Conservation (phyloP, 208 protist species). For the Leishmania turanica region DNA sequence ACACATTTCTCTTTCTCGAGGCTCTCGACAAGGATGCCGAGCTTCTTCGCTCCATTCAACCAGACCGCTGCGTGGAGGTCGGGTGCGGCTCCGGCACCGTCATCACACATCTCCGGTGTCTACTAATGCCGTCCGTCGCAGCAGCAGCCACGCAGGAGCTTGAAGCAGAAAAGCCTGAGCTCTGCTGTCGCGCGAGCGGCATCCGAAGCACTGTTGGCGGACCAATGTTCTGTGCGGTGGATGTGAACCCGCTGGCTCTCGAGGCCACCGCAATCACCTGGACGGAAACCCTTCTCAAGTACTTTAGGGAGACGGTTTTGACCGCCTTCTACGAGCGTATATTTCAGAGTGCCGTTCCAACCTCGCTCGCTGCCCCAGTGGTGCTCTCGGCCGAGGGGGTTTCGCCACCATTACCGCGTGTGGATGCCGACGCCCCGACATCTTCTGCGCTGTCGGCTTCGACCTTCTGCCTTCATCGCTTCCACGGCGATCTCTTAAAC, state of each 20-base stretch:
- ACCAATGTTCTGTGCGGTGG: conserved; percentile 56
- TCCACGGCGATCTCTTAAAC: conserved; percentile 33
- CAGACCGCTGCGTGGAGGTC: conserved; percentile 73
- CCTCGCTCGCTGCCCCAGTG: conserved; percentile 13
- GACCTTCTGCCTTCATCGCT: conserved; percentile 22
- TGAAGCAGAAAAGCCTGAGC: neutral
- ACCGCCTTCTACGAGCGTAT: neutral
- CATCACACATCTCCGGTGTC: conserved; percentile 69
- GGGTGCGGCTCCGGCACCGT: conserved; percentile 87
- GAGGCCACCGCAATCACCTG: conserved; percentile 80
- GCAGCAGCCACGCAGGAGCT: neutral
- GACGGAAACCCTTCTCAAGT: conserved; percentile 45
- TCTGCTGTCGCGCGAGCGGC: neutral
- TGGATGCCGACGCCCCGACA: neutral
- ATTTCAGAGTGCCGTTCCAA: neutral
- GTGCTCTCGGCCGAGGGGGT: neutral
- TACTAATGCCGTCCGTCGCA: conserved; percentile 24
- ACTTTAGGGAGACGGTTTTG: conserved; percentile 23
- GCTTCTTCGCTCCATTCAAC: conserved; percentile 36
- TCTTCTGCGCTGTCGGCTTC: conserved; percentile 6
- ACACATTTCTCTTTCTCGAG: conserved; percentile 88
- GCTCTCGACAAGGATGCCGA: conserved; percentile 64
- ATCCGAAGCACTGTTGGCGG: conserved; percentile 5
- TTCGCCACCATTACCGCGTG: neutral
- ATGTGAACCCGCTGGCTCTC: conserved; percentile 85